phyloP scores from a whole-genome alignment of 192 early-diverging fungal species.

The Geosiphon pyriformis region DNA sequence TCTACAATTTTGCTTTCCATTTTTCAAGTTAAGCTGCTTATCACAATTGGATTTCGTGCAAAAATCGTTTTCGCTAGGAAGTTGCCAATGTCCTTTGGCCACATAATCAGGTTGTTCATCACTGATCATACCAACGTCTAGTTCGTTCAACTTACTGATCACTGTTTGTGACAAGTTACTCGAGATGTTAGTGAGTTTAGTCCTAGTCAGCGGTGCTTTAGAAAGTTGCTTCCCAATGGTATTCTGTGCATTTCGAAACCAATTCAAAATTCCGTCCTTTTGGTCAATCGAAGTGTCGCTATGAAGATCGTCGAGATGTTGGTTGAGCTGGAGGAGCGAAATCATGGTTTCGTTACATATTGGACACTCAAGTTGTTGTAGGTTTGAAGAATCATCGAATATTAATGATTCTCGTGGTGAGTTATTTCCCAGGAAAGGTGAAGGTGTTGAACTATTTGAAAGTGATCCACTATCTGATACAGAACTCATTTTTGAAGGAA shows the following conservation, averaged over 20 bases:
- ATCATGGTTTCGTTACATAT: conserved; percentile 34
- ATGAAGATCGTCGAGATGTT: conserved; percentile 46
- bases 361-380: conserved; percentile 29
- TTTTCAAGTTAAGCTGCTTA: conserved; percentile 39
- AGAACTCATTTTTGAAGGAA: conserved; percentile 22
- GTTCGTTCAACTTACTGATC: conserved; percentile 41
- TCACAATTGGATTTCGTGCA: conserved; percentile 43
- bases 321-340: conserved; percentile 34
- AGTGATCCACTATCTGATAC: conserved; percentile 9
- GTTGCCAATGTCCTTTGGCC: conserved; percentile 53
- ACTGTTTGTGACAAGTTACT: conserved; percentile 31
- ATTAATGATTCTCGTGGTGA: conserved; percentile 16
- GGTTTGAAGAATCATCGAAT: conserved; percentile 11
- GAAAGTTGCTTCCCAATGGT: conserved; percentile 39
- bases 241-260: conserved; percentile 50
- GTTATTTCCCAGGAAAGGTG: conserved; percentile 7
- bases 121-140: conserved; percentile 29
- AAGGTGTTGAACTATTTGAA: conserved; percentile 4
- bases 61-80: conserved; percentile 40
- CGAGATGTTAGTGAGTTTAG: conserved; percentile 38
- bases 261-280: conserved; percentile 41
- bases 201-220: conserved; percentile 31
- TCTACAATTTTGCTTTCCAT: conserved; percentile 52
- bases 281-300: conserved; percentile 46
- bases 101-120: conserved; percentile 33